Evolutionary conservation across 2,329 filamentous ascomycete species (phyloP).

Genomic region (Aspergillus fischeri): DNA sequence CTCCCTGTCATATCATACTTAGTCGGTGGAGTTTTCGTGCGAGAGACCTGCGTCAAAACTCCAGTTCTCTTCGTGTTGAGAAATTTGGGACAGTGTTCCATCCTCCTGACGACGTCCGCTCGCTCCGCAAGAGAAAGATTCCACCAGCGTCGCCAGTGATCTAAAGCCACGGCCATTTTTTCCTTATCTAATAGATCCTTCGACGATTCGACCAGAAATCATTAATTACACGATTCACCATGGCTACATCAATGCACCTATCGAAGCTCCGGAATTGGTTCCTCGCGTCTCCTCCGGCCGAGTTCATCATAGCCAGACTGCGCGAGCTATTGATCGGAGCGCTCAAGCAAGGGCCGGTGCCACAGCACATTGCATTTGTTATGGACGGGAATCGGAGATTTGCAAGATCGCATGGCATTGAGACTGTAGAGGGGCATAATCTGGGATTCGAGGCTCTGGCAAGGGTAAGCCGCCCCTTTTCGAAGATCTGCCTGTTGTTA

Average conservation of each 20-base stretch:
- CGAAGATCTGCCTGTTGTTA: background rate
- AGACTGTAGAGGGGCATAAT: slow-evolving; percentile 94
- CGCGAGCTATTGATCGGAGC: slow-evolving; percentile 84
- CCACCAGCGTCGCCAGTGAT: background rate
- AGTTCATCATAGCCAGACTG: slow-evolving; percentile 77
- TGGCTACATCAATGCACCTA: slow-evolving; percentile 54
- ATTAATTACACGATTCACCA: slow-evolving; percentile 15
- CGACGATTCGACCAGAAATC: background rate
- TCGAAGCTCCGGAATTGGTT: slow-evolving; percentile 69
- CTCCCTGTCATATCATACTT: slow-evolving; percentile 5
- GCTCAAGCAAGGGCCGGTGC: slow-evolving; percentile 83
- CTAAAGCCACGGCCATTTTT: background rate
- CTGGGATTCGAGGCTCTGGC: slow-evolving; percentile 93
- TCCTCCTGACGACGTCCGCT: background rate
- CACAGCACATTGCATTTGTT: slow-evolving; percentile 95
- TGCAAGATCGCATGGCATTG: slow-evolving; percentile 83
- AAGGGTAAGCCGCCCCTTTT: slow-evolving; percentile 53
- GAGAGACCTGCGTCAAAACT: background rate
- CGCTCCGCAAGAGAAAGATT: background rate
- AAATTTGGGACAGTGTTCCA: background rate
- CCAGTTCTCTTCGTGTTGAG: background rate
- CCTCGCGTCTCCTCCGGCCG: slow-evolving; percentile 80
- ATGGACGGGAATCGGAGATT: slow-evolving; percentile 98
- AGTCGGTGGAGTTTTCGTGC: background rate
- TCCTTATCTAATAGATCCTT: background rate